Base-by-base conservation (phyloP, 2,329 filamentous ascomycete genomes). In the Scortechinia acanthostroma region DNA sequence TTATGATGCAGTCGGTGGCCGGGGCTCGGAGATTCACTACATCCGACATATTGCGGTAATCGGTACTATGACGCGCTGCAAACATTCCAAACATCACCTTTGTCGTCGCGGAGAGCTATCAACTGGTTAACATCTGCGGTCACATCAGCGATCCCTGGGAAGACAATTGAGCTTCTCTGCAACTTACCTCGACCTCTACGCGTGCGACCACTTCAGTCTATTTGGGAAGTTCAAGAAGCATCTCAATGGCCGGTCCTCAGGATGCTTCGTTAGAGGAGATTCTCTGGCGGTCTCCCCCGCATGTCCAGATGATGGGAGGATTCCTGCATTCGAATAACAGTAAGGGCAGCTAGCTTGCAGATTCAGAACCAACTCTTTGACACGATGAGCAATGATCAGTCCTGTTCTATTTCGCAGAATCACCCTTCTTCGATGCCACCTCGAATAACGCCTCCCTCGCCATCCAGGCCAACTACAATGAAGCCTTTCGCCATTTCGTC, bases 371-470 rank as follows among this genome's bases (percentile, higher is more conserved):
- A 42, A 42, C 14, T 25, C 19, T n/a, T n/a, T n/a, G n/a, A n/a
- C n/a, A n/a, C n/a, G n/a, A n/a, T 30, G 25, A 30, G 25, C n/a
- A n/a, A 30, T 30, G 10, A 30, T 37, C 44, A 77, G 69, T 83
- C 37, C 70, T 81, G 45, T 77, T 74, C 55, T 83, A 83, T 59
- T 80, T 84, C 56, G 68, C 69, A 46, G 68, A 74, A 51, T 80
- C 76, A 2, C 76, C 76, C n/a, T 83, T 80, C 65, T 82, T 79
- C 58, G 79, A 83, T 49, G 60, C 64, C 20, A 71, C 68, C 14
- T 78, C 73, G 48, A 81, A 81, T 58, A 83, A 83, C 60, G 71
- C 73, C 49, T 67, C 76, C 6, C 61, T 77, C 43, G 62, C 73
- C 50, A 65, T 67, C 20, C 76, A 80, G 54, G 66, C 70, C 13